Percentiles rank a stretch among this genome's conserved stretches.
Conservation (phyloP, 2,329 filamentous ascomycete species). For the Aspergillus aculeatinus region DNA sequence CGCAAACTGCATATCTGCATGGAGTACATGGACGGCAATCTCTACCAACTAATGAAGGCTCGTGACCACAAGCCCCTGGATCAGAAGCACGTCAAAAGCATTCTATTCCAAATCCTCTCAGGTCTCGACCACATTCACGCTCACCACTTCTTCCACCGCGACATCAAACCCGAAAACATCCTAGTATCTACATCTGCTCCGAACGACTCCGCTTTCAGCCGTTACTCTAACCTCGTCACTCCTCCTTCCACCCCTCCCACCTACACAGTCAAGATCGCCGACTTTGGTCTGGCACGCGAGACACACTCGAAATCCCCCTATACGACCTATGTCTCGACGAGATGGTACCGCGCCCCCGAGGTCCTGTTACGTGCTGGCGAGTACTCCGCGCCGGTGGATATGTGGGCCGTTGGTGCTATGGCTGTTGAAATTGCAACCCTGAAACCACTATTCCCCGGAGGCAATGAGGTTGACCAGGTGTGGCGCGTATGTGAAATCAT, state of each 20-base stretch:
- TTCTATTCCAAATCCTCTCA: constrained; percentile 93
- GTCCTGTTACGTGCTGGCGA: constrained; percentile 90
- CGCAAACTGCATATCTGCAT: constrained; percentile 97
- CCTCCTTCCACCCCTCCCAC: constrained; percentile 89
- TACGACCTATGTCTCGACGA: constrained; percentile 95
- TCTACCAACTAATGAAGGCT: constrained; percentile 98
- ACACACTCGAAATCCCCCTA: constrained; percentile 95
- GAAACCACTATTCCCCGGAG: constrained; percentile 94
- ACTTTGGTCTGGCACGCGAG: constrained; percentile 95
- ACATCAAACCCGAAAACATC: constrained; percentile 99
- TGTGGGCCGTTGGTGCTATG: constrained; percentile 98
- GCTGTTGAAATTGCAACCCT: constrained; percentile 95
- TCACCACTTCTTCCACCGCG: constrained; percentile 96
- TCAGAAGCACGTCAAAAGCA: constrained; percentile 90
- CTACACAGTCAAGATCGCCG: constrained; percentile 97
- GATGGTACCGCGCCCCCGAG: constrained; percentile 93
- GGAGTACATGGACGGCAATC: constrained; percentile 99
- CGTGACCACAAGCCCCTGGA: constrained; percentile 93
- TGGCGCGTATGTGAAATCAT: constrained; percentile 99
- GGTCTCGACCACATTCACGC: constrained; percentile 97
- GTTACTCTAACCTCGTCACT: constrained; percentile 90
- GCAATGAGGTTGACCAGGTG: constrained; percentile 97
- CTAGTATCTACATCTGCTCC: constrained; percentile 87
- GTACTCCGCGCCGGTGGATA: constrained; percentile 96
- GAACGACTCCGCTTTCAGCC: constrained; percentile 84